Evolutionary conservation across 208 protist species (phyloP), one percentile per base, ranked within the genome.

Genomic region (Leishmania lainsoni): DNA sequence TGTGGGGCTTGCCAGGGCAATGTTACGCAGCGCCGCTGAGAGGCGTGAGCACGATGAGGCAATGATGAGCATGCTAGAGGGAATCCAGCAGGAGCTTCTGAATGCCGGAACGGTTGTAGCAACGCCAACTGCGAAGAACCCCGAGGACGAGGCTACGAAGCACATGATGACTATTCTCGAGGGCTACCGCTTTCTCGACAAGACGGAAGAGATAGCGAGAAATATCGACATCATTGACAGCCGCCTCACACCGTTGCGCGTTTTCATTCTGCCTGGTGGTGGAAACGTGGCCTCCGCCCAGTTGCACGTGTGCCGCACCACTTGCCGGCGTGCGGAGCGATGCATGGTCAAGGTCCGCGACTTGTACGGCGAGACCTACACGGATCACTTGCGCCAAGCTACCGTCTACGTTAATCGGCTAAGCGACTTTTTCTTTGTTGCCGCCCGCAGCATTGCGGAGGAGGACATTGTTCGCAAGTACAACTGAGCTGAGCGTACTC

Each of bases 361-460:
- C 39, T 32, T 75, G 35, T 83, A 87, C 78, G 75, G 75, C 32
- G 79, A 68, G 63, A 58, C 72, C 39, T 90, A 92, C 80, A 83
- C 59, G 22, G 85, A 86, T 73, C 81, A 88, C 68, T 70, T 91
- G 32, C 74, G 83, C 16, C 74, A 89, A 63, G 86, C 83, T 35
- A 81, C 75, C 22, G 86, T 88, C 22, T 97, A 88, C 82, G 80
- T 95, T 58, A 96, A 96, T 76, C 85, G 93, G 45, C 84, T 96
- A 17, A 89, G 80, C 80, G 92, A 97, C 65, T 96, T 90, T 76
- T 78, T 96, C 39, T 97, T 96, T 65, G 85, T 93, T 16, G 84
- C 84, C 14, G 90, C 91, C 42, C 86, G 92, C 49, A 86, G 69
- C 77, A 87, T 91, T 12, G 85, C 91, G 6, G 80, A 86, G 78